These are phyloP conservation scores for Diutina mesorugosa DNA, from an alignment of 1,139 yeast genomes.

Conservation along the genomic window DNA sequence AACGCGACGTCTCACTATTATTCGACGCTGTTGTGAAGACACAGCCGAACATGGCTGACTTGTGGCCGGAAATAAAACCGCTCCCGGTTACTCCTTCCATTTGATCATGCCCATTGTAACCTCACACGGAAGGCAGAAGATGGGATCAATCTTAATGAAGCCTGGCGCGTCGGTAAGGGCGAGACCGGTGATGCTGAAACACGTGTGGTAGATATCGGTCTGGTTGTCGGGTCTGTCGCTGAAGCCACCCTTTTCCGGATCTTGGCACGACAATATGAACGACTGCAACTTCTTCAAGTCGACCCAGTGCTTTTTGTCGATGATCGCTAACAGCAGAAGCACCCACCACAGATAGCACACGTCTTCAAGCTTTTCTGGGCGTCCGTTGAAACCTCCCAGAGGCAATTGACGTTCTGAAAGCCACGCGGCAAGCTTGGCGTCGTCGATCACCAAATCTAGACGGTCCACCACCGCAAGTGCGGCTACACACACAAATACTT, in stretches of 20 bases:
- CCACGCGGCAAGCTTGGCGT: conserved; percentile 56
- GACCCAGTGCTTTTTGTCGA: conserved; percentile 63
- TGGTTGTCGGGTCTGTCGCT: conserved; percentile 87
- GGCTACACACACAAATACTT: conserved; percentile 78
- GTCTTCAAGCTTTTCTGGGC: conserved; percentile 75
- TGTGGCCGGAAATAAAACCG: background rate
- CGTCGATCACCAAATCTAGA: conserved; percentile 37
- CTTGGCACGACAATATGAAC: conserved; percentile 74
- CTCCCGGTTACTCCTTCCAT: background rate
- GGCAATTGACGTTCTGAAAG: conserved; percentile 78
- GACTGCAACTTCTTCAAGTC: conserved; percentile 43
- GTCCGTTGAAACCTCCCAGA: conserved; percentile 83
- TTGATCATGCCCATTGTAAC: background rate
- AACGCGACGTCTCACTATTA: background rate
- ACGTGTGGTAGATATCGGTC: conserved; percentile 86
- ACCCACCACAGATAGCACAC: conserved; percentile 94
- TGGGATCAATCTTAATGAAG: conserved; percentile 59
- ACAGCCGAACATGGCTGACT: background rate
- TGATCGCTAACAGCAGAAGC: conserved; percentile 51
- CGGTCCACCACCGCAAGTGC: conserved; percentile 57
- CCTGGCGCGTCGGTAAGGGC: conserved; percentile 26
- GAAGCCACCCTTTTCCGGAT: conserved; percentile 67
- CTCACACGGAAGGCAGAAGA: conserved; percentile 69
- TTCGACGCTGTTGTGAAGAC: background rate
- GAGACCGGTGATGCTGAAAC: conserved; percentile 81